phyloP scores from a whole-genome alignment of 257 asterid species.

The Rehmannia glutinosa region DNA sequence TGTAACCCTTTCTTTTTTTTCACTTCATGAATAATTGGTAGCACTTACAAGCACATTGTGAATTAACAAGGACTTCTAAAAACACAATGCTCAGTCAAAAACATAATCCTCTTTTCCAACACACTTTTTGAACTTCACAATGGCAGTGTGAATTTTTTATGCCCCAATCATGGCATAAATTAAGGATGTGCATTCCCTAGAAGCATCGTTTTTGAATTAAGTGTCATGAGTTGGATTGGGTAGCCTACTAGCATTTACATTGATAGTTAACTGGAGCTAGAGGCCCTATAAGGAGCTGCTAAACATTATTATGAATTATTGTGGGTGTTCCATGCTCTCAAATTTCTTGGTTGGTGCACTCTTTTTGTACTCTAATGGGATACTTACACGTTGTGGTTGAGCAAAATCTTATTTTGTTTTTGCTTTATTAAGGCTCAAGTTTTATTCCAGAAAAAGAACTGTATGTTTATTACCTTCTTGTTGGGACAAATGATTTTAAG shows the following conservation, averaged over 20 bases:
- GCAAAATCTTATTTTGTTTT: background rate
- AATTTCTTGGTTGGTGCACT: too few species aligned
- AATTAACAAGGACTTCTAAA: too few species aligned
- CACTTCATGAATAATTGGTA: too few species aligned
- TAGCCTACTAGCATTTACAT: background rate
- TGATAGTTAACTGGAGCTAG: background rate
- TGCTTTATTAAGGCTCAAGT: background rate
- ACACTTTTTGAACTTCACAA: too few species aligned
- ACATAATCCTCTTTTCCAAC: background rate
- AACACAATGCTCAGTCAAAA: too few species aligned
- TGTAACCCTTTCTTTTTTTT: too few species aligned
- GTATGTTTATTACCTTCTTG: background rate
- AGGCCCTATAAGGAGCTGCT: background rate
- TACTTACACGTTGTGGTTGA: too few species aligned
- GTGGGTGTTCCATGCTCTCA: too few species aligned
- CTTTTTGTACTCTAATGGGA: too few species aligned
- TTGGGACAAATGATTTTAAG: too few species aligned
- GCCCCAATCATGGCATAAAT: background rate
- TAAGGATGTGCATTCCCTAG: background rate
- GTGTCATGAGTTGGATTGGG: background rate
- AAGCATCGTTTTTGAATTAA: background rate
- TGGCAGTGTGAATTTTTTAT: background rate
- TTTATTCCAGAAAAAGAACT: background rate
- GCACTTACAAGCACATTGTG: too few species aligned
- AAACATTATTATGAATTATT: background rate